Evolutionary conservation across 768 basidiomycete genomes (phyloP).

Genomic region (Boletellus ananas): DNA sequence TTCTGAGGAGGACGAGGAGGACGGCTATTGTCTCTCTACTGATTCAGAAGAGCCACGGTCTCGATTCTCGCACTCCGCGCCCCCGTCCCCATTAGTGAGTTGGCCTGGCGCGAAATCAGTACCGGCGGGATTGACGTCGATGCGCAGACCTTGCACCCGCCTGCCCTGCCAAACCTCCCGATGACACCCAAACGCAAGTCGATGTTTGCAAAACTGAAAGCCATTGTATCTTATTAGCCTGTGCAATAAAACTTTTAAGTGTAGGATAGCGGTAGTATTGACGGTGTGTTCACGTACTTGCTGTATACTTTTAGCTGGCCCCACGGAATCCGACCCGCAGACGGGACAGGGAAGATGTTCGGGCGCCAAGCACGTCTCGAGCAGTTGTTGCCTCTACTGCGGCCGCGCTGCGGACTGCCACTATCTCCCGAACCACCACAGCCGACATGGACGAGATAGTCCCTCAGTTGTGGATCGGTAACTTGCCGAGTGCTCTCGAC

Average conservation of each 20-base stretch:
- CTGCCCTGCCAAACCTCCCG: not conserved
- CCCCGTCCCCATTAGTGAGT: constrained; percentile 18
- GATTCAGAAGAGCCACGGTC: constrained; percentile 20
- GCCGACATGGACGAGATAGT: constrained; percentile 71
- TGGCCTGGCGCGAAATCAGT: not conserved
- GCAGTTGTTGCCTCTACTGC: constrained; percentile 1
- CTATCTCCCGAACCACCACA: not conserved
- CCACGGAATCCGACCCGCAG: too few species aligned
- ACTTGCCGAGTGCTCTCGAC: constrained; percentile 67
- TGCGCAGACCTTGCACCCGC: constrained; percentile 3
- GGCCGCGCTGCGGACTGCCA: not conserved
- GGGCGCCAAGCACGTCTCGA: too few species aligned
- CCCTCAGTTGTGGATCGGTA: constrained; percentile 81
- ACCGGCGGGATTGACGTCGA: not conserved
- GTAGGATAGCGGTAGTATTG: too few species aligned
- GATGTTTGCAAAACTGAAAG: constrained; percentile 14
- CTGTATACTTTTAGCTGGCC: not conserved
- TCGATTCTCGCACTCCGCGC: constrained; percentile 18
- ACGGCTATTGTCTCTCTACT: not conserved
- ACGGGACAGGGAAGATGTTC: too few species aligned
- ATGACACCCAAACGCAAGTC: constrained; percentile 10
- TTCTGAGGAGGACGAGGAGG: not conserved
- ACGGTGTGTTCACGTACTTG: not conserved
- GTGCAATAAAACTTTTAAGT: not conserved
- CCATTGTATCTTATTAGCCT: not conserved